Evolutionary conservation across 1,284 basidiomycete genomes (phyloP).

Genomic region (Boletellus dicymbophilus): DNA sequence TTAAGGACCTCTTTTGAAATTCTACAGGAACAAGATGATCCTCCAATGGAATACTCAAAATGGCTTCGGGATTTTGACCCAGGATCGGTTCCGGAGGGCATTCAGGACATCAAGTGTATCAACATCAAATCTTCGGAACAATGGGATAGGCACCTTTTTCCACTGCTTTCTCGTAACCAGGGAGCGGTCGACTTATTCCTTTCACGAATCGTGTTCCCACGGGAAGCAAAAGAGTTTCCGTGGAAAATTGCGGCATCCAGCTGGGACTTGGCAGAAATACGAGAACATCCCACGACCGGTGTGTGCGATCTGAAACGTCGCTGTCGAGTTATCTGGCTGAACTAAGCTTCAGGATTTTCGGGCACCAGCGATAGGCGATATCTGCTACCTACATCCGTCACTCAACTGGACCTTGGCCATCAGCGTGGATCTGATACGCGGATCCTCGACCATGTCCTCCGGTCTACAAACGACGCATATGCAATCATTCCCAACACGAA

Average conservation of each 20-base stretch:
- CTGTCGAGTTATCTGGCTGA: background rate
- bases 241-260: conserved; percentile 45
- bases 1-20: conserved; percentile 39
- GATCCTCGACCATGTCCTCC: conserved; percentile 46
- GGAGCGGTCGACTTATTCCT: conserved; percentile 47
- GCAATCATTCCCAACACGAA: conserved; percentile 2
- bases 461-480: conserved; percentile 45
- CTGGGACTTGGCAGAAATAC: conserved; percentile 48
- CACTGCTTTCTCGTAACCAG: conserved; percentile 39
- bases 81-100: no score
- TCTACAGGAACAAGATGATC: conserved; percentile 45
- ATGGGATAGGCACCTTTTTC: conserved; percentile 30
- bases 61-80: conserved; percentile 46
- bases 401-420: conserved; percentile 14
- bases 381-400: conserved; percentile 9
- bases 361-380: conserved; percentile 18
- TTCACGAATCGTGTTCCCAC: conserved; percentile 19
- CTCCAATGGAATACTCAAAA: conserved; percentile 39
- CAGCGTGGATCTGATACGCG: conserved; percentile 31
- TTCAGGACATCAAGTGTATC: no score
- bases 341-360: conserved; percentile 11
- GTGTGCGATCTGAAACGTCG: background rate
- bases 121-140: conserved; percentile 44
- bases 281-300: conserved; percentile 7
- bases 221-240: conserved; percentile 43